phyloP scores from a whole-genome alignment of 768 basidiomycete genomes.

The Boletus vermiculosoides region DNA sequence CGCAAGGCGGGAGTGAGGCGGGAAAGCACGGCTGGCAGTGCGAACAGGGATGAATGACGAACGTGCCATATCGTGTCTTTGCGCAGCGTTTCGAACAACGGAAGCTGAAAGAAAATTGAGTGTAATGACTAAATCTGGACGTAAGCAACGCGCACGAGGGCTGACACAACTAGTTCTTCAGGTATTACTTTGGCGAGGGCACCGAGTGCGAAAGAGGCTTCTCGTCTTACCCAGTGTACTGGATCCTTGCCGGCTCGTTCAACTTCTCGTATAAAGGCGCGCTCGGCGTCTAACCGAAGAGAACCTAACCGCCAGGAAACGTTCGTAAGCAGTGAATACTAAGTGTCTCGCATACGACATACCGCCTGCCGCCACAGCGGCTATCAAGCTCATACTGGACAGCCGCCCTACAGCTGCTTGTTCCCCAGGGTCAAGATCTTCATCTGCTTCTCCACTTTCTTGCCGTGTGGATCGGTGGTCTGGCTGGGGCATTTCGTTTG shows the following conservation, averaged over 20 bases:
- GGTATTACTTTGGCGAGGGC: conserved; percentile 86
- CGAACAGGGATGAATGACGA: conserved; percentile 82
- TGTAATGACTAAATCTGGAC: neutral
- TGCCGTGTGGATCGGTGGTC: conserved; percentile 19
- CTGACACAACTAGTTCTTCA: conserved; percentile 61
- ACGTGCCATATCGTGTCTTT: conserved; percentile 78
- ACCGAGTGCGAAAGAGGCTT: conserved; percentile 86
- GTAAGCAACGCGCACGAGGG: conserved; percentile 49
- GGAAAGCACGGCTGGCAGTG: conserved; percentile 75
- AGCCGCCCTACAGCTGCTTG: conserved; percentile 84
- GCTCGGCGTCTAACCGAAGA: conserved; percentile 53
- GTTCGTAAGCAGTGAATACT: conserved; percentile 5
- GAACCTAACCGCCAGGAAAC: conserved; percentile 41
- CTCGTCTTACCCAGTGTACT: conserved; percentile 76
- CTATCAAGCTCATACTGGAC: conserved; percentile 92
- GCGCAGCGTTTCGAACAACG: conserved; percentile 70
- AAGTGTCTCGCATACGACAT: conserved; percentile 27
- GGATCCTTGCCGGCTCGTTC: conserved; percentile 63
- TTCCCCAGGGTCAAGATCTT: conserved; percentile 46
- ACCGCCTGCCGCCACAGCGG: conserved; percentile 81
- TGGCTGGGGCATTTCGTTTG: conserved; percentile 14
- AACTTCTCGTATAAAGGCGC: conserved; percentile 72
- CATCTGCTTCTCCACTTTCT: conserved; percentile 33
- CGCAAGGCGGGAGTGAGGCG: conserved; percentile 60
- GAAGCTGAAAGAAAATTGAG: conserved; percentile 51